Conservation (phyloP, 768 basidiomycete species). For the Trametes cinnabarina region DNA sequence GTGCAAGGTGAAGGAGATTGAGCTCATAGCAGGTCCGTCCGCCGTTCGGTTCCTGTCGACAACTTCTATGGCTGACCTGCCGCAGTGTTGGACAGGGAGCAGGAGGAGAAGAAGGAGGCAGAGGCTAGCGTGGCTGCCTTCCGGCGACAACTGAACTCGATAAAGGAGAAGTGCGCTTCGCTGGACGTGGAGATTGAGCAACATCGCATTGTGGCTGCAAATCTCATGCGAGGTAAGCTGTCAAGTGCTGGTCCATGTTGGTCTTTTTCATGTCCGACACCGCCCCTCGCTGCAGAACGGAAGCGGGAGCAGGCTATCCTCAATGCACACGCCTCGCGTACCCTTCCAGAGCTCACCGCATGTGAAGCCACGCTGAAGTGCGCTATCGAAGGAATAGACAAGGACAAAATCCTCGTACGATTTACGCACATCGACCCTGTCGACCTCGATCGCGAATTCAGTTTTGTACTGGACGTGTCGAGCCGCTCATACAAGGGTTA, state of each 20-base stretch:
- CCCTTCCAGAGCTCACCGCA: constrained; percentile 53
- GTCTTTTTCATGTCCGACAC: too few species aligned
- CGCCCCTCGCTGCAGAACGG: too few species aligned
- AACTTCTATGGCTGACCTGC: background rate
- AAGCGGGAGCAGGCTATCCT: constrained; percentile 61
- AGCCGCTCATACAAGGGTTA: constrained; percentile 62
- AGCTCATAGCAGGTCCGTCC: constrained; percentile 69
- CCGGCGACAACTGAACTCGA: constrained; percentile 62
- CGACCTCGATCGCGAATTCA: constrained; percentile 62
- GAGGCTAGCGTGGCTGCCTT: constrained; percentile 59
- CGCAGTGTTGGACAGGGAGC: constrained; percentile 64
- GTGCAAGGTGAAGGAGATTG: constrained; percentile 77
- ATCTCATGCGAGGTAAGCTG: constrained; percentile 60
- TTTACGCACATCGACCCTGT: constrained; percentile 64
- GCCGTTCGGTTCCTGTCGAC: background rate
- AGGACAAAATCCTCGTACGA: constrained; percentile 68
- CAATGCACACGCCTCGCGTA: constrained; percentile 47
- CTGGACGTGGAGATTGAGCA: constrained; percentile 74
- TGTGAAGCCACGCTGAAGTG: constrained; percentile 60
- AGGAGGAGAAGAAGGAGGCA: constrained; percentile 69
- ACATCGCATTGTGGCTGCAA: constrained; percentile 58
- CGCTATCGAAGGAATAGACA: constrained; percentile 75
- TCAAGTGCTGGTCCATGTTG: background rate
- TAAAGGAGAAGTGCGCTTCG: constrained; percentile 56
- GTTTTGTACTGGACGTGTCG: constrained; percentile 74